Evolutionary conservation across 2,329 filamentous ascomycete genomes (phyloP).

Genomic region (Grosmannia penicillata): DNA sequence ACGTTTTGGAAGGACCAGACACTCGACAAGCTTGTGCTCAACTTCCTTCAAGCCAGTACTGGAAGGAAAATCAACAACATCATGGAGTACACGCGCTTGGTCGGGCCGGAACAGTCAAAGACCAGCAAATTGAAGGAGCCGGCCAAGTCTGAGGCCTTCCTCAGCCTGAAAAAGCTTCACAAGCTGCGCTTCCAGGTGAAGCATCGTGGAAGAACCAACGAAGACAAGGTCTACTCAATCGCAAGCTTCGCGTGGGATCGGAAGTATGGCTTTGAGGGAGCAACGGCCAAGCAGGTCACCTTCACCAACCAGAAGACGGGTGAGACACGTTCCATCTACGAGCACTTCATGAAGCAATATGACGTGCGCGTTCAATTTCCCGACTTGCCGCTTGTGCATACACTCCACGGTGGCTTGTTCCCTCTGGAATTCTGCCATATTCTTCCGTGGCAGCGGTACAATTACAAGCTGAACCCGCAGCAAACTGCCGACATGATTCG

Average conservation of each 20-base stretch:
- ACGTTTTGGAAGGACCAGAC: constrained; percentile 57
- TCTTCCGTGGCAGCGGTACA: constrained; percentile 41
- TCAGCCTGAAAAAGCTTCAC: constrained; percentile 35
- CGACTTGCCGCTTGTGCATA: constrained; percentile 41
- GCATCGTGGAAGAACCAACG: constrained; percentile 33
- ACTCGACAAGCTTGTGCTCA: constrained; percentile 22
- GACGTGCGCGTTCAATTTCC: constrained; percentile 29
- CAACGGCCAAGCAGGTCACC: constrained; percentile 32
- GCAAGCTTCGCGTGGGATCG: constrained; percentile 33
- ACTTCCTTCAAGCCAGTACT: constrained; percentile 11
- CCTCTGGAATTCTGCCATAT: constrained; percentile 47
- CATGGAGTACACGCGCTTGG: constrained; percentile 13
- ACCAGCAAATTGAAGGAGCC: constrained; percentile 10
- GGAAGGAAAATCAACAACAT: constrained; percentile 13
- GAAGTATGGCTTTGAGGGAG: constrained; percentile 28
- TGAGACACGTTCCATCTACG: constrained; percentile 28
- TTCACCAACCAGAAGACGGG: constrained; percentile 39
- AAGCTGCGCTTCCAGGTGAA: constrained; percentile 41
- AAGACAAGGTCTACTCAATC: constrained; percentile 35
- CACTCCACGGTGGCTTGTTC: constrained; percentile 37
- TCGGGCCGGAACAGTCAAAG: constrained; percentile 20
- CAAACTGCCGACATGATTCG: constrained; percentile 85
- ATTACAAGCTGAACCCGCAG: constrained; percentile 41
- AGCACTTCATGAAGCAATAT: constrained; percentile 45
- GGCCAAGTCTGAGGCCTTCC: constrained; percentile 35